These are phyloP conservation scores for Arthrobotrys megalospora DNA, from an alignment of 2,329 filamentous ascomycete genomes.

Conservation along the genomic window DNA sequence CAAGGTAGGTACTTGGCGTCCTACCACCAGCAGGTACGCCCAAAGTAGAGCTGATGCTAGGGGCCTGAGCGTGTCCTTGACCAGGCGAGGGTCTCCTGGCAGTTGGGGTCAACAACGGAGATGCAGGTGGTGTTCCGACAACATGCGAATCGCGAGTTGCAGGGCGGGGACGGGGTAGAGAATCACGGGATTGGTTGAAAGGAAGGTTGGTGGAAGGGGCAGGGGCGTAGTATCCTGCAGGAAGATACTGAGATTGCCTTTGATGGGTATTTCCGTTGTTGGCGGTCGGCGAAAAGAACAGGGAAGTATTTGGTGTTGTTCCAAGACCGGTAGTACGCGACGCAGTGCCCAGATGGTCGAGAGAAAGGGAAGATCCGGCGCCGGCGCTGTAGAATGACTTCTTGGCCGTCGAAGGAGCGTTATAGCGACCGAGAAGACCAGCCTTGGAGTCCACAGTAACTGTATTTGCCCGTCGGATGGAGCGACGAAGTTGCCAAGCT, in stretches of 20 bases:
- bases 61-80: conserved; percentile 59
- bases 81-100: conserved; percentile 61
- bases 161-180: conserved; percentile 62
- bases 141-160: conserved; percentile 60
- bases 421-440: conserved; percentile 70
- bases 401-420: conserved; percentile 73
- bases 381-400: conserved; percentile 68
- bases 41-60: conserved; percentile 68
- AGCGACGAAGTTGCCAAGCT: conserved; percentile 91
- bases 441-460: conserved; percentile 75
- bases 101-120: conserved; percentile 63
- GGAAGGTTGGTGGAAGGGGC: conserved; percentile 69
- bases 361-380: conserved; percentile 70
- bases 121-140: conserved; percentile 62
- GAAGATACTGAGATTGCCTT: conserved; percentile 86
- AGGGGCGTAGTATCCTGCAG: conserved; percentile 90
- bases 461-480: conserved; percentile 80
- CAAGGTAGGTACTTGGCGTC: conserved; percentile 89
- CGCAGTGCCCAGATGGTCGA: conserved; percentile 70
- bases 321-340: conserved; percentile 67
- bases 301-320: conserved; percentile 75
- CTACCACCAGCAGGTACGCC: conserved; percentile 78
- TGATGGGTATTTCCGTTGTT: conserved; percentile 72
- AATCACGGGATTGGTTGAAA: conserved; percentile 63
- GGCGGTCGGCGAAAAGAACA: conserved; percentile 97